Conservation (phyloP, 2,329 filamentous ascomycete genomes). For the Cordyceps cateniannulata region DNA sequence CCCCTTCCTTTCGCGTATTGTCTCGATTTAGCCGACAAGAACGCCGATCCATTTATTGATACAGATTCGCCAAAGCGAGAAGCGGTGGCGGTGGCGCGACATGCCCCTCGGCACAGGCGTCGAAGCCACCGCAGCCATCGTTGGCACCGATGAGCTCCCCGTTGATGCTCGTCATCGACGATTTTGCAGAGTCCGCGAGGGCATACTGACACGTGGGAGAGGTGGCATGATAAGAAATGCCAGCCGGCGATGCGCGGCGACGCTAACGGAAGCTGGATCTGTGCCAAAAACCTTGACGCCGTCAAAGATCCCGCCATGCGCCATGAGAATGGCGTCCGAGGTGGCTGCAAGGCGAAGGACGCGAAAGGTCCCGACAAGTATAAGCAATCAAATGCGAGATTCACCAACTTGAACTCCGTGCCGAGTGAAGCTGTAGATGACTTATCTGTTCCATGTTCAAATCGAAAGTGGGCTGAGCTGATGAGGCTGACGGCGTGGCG, state of each 20-base stretch:
- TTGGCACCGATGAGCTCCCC: neutral
- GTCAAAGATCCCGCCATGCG: neutral
- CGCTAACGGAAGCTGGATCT: neutral
- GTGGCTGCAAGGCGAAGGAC: neutral
- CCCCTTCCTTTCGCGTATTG: neutral
- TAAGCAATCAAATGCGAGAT: too few species aligned
- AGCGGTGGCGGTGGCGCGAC: slow-evolving; percentile 8
- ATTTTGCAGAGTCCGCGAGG: neutral
- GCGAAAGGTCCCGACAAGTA: neutral
- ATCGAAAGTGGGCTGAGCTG: slow-evolving; percentile 2
- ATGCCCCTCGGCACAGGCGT: neutral
- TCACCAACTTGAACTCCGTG: too few species aligned
- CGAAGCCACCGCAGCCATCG: neutral
- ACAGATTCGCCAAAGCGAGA: neutral
- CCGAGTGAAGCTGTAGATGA: neutral
- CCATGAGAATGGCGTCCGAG: neutral
- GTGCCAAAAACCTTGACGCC: neutral
- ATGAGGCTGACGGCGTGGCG: neutral
- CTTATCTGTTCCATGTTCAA: neutral
- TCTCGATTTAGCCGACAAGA: neutral
- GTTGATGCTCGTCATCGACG: neutral
- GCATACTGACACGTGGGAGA: neutral
- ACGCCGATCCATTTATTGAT: neutral
- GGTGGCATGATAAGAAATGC: neutral
- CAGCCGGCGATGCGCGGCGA: neutral